Percentiles rank a stretch among this genome's conserved stretches.
Conservation (phyloP, 345 rosid genomes). For the Sisymbrium irio region DNA sequence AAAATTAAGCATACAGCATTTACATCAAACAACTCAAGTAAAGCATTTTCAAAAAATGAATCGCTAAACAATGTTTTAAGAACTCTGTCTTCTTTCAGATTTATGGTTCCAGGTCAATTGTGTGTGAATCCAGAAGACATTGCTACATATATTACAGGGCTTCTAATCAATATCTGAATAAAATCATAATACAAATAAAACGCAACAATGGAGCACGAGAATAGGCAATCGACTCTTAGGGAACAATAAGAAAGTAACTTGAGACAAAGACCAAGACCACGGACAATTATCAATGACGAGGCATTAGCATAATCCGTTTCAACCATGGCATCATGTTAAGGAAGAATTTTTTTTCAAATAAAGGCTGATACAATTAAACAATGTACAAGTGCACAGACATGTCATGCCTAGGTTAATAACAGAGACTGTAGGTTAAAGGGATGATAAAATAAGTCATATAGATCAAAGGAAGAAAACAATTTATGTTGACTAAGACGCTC, state of each 20-base stretch:
- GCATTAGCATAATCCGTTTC: background rate
- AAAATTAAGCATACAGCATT: slow-evolving; percentile 7
- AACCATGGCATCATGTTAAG: background rate
- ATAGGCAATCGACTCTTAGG: background rate
- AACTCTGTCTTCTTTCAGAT: slow-evolving; percentile 2
- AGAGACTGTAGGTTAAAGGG: background rate
- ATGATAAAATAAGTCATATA: background rate
- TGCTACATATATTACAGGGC: slow-evolving; percentile 1
- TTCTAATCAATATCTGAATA: background rate
- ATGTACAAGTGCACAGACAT: background rate
- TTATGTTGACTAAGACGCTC: background rate
- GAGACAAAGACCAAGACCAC: background rate
- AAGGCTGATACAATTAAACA: background rate
- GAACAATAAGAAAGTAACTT: background rate
- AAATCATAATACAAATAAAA: background rate
- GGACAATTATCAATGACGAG: background rate
- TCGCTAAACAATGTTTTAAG: background rate
- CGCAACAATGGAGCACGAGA: slow-evolving; percentile 2
- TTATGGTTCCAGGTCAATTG: background rate
- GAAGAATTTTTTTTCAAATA: background rate
- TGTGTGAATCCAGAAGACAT: background rate
- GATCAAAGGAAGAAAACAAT: background rate
- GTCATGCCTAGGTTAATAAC: background rate
- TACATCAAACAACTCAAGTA: slow-evolving; percentile 7
- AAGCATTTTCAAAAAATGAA: background rate